Conservation (phyloP, 1,284 basidiomycete species). For the Ustilago cynodontis region DNA sequence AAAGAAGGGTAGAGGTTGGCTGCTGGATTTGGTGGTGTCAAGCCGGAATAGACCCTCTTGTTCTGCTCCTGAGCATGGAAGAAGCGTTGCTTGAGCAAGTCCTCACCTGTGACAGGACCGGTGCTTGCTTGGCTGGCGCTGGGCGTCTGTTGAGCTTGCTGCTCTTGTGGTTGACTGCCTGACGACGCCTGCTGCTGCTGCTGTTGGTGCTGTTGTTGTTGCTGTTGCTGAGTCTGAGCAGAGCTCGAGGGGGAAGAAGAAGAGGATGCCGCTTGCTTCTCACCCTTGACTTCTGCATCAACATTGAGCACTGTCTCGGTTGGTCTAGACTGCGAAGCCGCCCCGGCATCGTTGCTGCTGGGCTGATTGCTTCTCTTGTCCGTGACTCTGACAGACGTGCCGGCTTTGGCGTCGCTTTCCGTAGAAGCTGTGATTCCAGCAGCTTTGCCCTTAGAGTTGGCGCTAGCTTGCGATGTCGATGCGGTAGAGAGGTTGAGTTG, state of each 20-base stretch:
- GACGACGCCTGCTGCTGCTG: slow-evolving; percentile 14
- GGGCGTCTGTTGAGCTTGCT: slow-evolving; percentile 12
- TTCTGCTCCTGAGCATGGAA: slow-evolving; percentile 60
- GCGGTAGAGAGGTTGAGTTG: slow-evolving; percentile 24
- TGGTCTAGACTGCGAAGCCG: slow-evolving; percentile 17
- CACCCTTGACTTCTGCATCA: slow-evolving; percentile 1
- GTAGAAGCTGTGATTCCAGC: not conserved
- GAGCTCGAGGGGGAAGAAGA: slow-evolving; percentile 2
- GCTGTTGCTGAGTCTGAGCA: slow-evolving; percentile 16
- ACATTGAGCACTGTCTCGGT: slow-evolving; percentile 28
- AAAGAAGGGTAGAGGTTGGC: slow-evolving; percentile 46
- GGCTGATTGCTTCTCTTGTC: slow-evolving; percentile 22
- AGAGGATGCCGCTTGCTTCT: not conserved
- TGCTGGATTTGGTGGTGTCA: slow-evolving; percentile 25
- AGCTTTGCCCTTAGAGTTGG: slow-evolving; percentile 9
- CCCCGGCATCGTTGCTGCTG: not conserved
- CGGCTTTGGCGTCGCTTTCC: not conserved
- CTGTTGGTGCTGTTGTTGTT: slow-evolving; percentile 18
- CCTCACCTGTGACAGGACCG: slow-evolving; percentile 43
- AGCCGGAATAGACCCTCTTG: slow-evolving; percentile 42
- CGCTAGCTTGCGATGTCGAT: slow-evolving; percentile 5
- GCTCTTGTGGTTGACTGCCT: slow-evolving; percentile 18
- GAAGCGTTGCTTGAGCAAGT: slow-evolving; percentile 62
- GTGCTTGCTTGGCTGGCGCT: not conserved
- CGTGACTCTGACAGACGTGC: slow-evolving; percentile 18